Base-by-base conservation (phyloP, 306 rosid genomes). In the Inga laurina region DNA sequence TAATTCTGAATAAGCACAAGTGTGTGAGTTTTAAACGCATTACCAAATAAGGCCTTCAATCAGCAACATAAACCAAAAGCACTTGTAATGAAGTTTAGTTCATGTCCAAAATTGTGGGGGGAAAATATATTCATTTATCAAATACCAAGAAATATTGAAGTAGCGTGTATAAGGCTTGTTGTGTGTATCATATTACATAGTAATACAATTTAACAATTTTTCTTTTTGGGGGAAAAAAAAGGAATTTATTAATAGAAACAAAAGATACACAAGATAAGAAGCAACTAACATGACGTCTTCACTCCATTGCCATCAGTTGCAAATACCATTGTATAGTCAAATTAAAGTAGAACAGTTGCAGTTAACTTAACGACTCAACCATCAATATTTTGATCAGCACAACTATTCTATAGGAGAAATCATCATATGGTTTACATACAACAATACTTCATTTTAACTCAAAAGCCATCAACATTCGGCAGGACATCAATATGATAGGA, bases 301-400 rank as follows among this genome's bases (percentile, higher is more conserved):
- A 72, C 8, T 59, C 64, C 27, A 59, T 46, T 48, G 43, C 77
- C 18, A 45, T 77, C 72, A 30, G 51, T 66, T 77, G 70, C 9
- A n/a, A 69, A 59, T 30, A 18, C 19, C 56, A 57, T 61, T 19
- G 39, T 35, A 71, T 10, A 59, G 56, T 24, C 34, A 27, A n/a
- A 77, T 46, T 56, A 79, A 79, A 79, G 35, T 74, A 64, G 66
- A 74, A 74, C 46, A 68, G 79, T 32, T 34, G 44, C 32, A 59
- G 32, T 45, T 49, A 46, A 66, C 32, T 54, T 12, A n/a, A n/a
- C 32, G 10, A 19, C 64, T 56, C 27, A 56, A 21, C 61, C 61
- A 54, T 54, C 61, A 56, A 56, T 52, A 8, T 59, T n/a, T 59
- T 59, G 30, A 22, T 59, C 32, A n/a, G 65, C 14, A 8, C 13